Percentiles rank a stretch among this genome's conserved stretches.
These are phyloP conservation scores for Camillea tinctor DNA, from an alignment of 2,329 filamentous ascomycete species.

Conservation along the genomic window DNA sequence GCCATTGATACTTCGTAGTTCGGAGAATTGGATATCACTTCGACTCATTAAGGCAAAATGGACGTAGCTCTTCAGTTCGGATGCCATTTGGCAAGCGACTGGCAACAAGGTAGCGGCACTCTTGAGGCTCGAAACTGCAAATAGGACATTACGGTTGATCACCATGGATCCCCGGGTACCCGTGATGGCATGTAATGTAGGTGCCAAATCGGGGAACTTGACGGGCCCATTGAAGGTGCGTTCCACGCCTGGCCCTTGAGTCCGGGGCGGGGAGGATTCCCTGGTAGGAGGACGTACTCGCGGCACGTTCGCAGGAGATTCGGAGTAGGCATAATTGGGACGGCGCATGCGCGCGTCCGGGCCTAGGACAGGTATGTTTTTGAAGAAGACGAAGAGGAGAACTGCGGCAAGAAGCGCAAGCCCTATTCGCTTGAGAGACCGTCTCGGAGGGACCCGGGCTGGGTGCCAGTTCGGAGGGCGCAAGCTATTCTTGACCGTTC, in stretches of 20 bases:
- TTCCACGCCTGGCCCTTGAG: constrained; percentile 10
- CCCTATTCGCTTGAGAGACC: constrained; percentile 53
- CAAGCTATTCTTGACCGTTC: constrained; percentile 30
- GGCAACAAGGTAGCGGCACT: constrained; percentile 74
- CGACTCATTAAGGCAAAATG: constrained; percentile 80
- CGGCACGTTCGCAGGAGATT: constrained; percentile 10
- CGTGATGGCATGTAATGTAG: constrained; percentile 59
- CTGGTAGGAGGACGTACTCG: constrained; percentile 3
- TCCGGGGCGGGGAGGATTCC: constrained; percentile 5
- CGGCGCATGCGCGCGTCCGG: constrained; percentile 39
- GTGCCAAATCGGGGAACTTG: constrained; percentile 63
- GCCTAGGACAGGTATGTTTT: constrained; percentile 55
- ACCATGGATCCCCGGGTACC: constrained; percentile 50
- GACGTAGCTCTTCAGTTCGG: constrained; percentile 66
- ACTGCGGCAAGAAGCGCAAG: constrained; percentile 46
- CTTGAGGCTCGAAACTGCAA: constrained; percentile 71
- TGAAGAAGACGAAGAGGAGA: constrained; percentile 62
- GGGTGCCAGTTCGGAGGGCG: constrained; percentile 41
- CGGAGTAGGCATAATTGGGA: constrained; percentile 34
- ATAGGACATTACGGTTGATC: constrained; percentile 71
- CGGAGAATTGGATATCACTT: constrained; percentile 65
- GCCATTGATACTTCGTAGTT: constrained; percentile 75
- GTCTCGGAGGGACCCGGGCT: constrained; percentile 46
- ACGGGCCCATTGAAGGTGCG: constrained; percentile 68
- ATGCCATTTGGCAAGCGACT: constrained; percentile 83